These are phyloP conservation scores for Narthecium ossifragum DNA, from an alignment of 106 monocot genomes.

Conservation along the genomic window DNA sequence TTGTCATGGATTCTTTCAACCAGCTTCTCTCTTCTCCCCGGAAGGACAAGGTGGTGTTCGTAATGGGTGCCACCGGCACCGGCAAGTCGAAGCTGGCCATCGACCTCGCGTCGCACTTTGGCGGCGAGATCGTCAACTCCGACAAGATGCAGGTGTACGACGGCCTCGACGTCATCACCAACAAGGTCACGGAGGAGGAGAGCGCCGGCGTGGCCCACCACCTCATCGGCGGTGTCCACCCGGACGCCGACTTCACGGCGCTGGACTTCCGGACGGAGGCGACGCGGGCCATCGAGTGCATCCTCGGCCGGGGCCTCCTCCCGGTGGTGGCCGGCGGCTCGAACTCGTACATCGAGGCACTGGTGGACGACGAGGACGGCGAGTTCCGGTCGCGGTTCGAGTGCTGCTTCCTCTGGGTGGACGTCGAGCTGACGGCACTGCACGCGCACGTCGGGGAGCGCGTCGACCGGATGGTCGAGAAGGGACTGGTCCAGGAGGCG, in stretches of 20 bases:
- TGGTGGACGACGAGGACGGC: constrained; percentile 27
- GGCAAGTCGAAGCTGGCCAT: constrained; percentile 66
- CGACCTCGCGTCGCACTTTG: constrained; percentile 37
- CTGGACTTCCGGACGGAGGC: constrained; percentile 32
- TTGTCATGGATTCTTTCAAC: too few relatives aligned
- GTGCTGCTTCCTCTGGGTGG: constrained; percentile 61
- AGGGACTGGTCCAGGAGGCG: constrained; percentile 35
- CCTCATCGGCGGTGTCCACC: constrained; percentile 44
- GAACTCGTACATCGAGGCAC: constrained; percentile 53
- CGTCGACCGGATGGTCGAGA: constrained; percentile 36
- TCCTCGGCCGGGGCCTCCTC: constrained; percentile 30
- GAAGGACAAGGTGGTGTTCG: constrained; percentile 25
- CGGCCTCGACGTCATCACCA: constrained; percentile 51
- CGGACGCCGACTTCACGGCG: constrained; percentile 44
- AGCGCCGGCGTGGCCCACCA: constrained; percentile 50
- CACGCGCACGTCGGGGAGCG: constrained; percentile 22
- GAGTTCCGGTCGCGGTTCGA: constrained; percentile 33
- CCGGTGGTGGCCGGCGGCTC: constrained; percentile 71
- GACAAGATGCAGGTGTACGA: constrained; percentile 76
- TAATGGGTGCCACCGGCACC: constrained; percentile 56
- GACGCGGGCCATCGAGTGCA: constrained; percentile 9
- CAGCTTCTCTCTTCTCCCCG: too few relatives aligned
- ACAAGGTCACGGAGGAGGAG: constrained; percentile 58
- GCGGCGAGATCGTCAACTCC: constrained; percentile 55
- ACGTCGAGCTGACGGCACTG: constrained; percentile 33